Evolutionary conservation across 208 protist genomes (phyloP), one percentile per base, ranked within the genome.

Genomic region (Histomonas meleagridis): DNA sequence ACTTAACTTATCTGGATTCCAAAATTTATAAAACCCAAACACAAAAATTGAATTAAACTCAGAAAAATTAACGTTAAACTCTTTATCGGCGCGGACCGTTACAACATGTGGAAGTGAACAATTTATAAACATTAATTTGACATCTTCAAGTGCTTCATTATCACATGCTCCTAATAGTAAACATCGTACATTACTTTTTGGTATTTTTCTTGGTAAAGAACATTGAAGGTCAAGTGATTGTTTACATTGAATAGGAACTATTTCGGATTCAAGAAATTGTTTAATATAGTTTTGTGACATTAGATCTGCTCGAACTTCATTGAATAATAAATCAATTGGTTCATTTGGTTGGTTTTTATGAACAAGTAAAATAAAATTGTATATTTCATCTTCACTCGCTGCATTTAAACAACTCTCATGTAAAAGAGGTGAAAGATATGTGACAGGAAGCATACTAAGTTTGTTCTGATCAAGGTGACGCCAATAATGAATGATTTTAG

Each of bases 401-500:
- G 14, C 32, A 86, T 86, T 86, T 32, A 86, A 57, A 55, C 38
- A 86, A 38, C 55, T 86, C 46, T 86, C 76, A 7, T 86, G 43
- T 16, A 86, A 86, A 38, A 86, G 16, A 21, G 9, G 9, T 12
- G 23, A 9, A 35, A 86, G 28, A 38, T 14, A 48, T 28, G 51
- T 26, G 38, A 86, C 32, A 28, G 76, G 76, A 28, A 86, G 32
- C 16, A 18, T 51, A 16, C 40, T 46, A 7, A 86, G 76, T 28
- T 55, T 86, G 0, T 51, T 40, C 18, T 86, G 76, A 55, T 86
- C 46, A 0, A 86, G 16, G 18, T 55, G 23, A 16, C 32, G 18
- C 76, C 76, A 86, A 26, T 40, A 32, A 46, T 86, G 76, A 10
- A 86, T 26, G 16, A 86, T 86, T 55, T 86, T 86, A 86, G 46